Evolutionary conservation across 495 filamentous ascomycete species (phyloP).

Genomic region (Penicillium steckii): DNA sequence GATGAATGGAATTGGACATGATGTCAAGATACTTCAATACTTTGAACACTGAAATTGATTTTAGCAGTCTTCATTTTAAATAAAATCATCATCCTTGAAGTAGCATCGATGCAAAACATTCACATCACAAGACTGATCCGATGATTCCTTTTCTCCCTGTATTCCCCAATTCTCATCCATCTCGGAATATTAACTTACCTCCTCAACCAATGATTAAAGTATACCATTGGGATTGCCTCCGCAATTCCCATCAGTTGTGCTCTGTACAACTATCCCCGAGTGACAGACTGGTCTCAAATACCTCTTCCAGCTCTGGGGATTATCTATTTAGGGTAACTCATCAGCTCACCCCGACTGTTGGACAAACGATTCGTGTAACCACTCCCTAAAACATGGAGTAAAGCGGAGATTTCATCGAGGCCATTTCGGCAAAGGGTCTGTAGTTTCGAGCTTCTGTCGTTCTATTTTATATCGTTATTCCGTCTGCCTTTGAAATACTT

Average conservation of each 20-base stretch:
- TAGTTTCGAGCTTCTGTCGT: too few relatives aligned
- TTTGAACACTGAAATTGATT: neutral
- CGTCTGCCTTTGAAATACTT: too few relatives aligned
- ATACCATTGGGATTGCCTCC: neutral
- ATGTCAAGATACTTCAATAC: too few relatives aligned
- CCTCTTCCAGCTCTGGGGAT: neutral
- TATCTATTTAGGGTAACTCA: neutral
- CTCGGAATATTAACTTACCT: neutral
- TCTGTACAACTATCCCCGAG: neutral
- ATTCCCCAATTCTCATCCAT: neutral
- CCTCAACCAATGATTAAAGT: neutral
- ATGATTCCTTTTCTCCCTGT: neutral
- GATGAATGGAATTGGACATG: too few relatives aligned
- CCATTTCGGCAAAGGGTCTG: too few relatives aligned
- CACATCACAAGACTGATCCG: neutral
- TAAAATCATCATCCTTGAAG: too few relatives aligned
- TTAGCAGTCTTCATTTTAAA: too few relatives aligned
- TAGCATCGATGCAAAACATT: neutral
- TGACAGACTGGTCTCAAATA: neutral
- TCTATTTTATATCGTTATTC: too few relatives aligned
- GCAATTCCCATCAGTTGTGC: neutral
- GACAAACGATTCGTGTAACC: neutral
- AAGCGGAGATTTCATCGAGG: neutral
- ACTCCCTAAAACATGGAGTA: neutral
- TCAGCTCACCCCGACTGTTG: neutral